These are phyloP conservation scores for Pezicula neosporulosa DNA, from an alignment of 2,329 filamentous ascomycete genomes.

Conservation along the genomic window DNA sequence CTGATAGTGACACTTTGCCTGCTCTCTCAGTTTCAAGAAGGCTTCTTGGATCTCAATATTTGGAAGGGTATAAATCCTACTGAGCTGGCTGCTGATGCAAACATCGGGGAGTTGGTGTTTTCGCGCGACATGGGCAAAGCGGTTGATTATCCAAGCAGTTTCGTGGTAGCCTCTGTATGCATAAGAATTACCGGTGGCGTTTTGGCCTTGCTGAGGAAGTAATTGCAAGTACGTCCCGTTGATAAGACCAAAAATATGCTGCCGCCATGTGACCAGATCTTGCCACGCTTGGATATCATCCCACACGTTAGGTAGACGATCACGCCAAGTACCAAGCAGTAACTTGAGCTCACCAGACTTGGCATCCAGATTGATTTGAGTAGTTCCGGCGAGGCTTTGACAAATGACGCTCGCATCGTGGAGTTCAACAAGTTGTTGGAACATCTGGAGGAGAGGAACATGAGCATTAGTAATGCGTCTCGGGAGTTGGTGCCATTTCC, in stretches of 20 bases:
- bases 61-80: conserved; percentile 95
- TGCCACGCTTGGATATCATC: conserved; percentile 99
- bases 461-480: conserved; percentile 91
- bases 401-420: conserved; percentile 98
- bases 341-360: conserved; percentile 97
- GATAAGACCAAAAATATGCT: conserved; percentile 97
- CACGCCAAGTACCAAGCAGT: conserved; percentile 89
- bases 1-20: conserved; percentile 98
- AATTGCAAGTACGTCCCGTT: conserved; percentile 89
- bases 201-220: conserved; percentile 75
- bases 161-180: conserved; percentile 98
- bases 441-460: conserved; percentile 91
- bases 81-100: conserved; percentile 92
- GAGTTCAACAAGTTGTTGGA: conserved; percentile 95
- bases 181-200: conserved; percentile 85
- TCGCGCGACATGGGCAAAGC: conserved; percentile 94
- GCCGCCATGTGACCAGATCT: conserved; percentile 98
- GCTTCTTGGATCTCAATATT: conserved; percentile 99
- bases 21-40: conserved; percentile 96
- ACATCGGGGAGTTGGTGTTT: conserved; percentile 97
- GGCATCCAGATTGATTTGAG: conserved; percentile 77
- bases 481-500: conserved; percentile 99
- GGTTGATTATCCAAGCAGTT: conserved; percentile 99
- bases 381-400: conserved; percentile 82
- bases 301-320: conserved; percentile 95